phyloP scores from a whole-genome alignment of 2,329 filamentous ascomycete genomes.

The Phoma sp. region DNA sequence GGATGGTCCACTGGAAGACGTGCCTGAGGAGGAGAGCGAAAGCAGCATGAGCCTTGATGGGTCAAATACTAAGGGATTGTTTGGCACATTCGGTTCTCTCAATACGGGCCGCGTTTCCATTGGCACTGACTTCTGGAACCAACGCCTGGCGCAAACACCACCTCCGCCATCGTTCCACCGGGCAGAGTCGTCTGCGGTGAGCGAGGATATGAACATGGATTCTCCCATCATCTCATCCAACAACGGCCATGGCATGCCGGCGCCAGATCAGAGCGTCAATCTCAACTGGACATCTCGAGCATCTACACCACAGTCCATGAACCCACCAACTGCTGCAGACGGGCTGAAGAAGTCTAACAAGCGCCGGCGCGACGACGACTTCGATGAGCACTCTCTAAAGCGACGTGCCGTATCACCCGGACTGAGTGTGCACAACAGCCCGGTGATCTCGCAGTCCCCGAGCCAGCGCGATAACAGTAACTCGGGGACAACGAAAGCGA shows the following conservation, averaged over 20 bases:
- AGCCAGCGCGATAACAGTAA: conserved; percentile 73
- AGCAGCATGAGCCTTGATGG: conserved; percentile 65
- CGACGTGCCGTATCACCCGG: conserved; percentile 89
- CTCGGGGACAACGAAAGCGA: conserved; percentile 75
- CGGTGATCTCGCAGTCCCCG: conserved; percentile 81
- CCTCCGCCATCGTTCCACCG: conserved; percentile 63
- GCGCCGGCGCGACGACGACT: conserved; percentile 88
- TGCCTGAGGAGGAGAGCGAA: conserved; percentile 66
- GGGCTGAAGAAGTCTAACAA: conserved; percentile 62
- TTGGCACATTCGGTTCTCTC: conserved; percentile 77
- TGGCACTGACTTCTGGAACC: conserved; percentile 79
- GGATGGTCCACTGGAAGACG: conserved; percentile 70
- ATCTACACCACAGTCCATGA: conserved; percentile 48
- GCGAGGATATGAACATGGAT: conserved; percentile 77
- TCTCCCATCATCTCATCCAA: conserved; percentile 59
- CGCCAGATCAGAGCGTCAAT: conserved; percentile 29
- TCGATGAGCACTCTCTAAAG: conserved; percentile 88
- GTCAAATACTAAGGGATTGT: conserved; percentile 54
- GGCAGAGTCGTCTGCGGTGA: conserved; percentile 61
- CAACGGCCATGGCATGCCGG: conserved; percentile 25
- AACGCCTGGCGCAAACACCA: conserved; percentile 66
- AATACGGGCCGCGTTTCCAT: conserved; percentile 78
- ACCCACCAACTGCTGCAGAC: conserved; percentile 50
- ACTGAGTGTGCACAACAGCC: conserved; percentile 89
- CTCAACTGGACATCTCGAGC: conserved; percentile 41